phyloP scores from a whole-genome alignment of 2,329 filamentous ascomycete genomes.

The Aspergillus aculeatus region DNA sequence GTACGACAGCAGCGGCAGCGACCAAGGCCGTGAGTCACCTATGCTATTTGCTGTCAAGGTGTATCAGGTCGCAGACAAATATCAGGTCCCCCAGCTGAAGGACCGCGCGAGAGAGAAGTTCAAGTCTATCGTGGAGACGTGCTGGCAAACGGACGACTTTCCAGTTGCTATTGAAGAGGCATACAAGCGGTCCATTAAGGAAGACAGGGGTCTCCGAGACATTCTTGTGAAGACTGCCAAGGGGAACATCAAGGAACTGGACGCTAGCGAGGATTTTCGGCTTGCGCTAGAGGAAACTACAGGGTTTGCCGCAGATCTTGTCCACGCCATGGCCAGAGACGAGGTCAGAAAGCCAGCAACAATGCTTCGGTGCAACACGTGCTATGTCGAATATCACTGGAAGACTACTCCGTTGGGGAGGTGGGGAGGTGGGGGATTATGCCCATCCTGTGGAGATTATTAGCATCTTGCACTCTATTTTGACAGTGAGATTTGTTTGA shows the following conservation, averaged over 20 bases:
- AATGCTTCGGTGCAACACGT: neutral
- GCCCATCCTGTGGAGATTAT: too few species aligned
- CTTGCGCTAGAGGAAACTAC: conserved; percentile 4
- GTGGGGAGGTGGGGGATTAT: too few species aligned
- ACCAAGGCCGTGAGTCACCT: conserved; percentile 16
- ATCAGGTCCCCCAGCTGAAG: conserved; percentile 22
- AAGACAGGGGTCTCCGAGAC: conserved; percentile 14
- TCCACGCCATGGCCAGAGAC: neutral
- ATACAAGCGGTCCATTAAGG: conserved; percentile 5
- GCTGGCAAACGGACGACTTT: conserved; percentile 26
- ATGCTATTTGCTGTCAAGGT: conserved; percentile 26
- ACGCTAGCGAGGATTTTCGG: conserved; percentile 11
- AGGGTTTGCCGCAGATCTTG: conserved; percentile 12
- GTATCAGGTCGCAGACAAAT: conserved; percentile 28
- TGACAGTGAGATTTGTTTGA: too few species aligned
- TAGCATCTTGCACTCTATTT: too few species aligned
- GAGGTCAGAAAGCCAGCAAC: neutral
- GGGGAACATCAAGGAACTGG: conserved; percentile 9
- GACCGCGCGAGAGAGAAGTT: conserved; percentile 22
- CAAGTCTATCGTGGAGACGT: conserved; percentile 9
- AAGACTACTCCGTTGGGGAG: too few species aligned
- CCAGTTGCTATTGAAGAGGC: conserved; percentile 7
- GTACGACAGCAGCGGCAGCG: conserved; percentile 20
- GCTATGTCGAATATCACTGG: neutral
- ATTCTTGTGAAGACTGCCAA: conserved; percentile 4